Conservation (phyloP, 768 basidiomycete species). For the Boletus eberwhitei region DNA sequence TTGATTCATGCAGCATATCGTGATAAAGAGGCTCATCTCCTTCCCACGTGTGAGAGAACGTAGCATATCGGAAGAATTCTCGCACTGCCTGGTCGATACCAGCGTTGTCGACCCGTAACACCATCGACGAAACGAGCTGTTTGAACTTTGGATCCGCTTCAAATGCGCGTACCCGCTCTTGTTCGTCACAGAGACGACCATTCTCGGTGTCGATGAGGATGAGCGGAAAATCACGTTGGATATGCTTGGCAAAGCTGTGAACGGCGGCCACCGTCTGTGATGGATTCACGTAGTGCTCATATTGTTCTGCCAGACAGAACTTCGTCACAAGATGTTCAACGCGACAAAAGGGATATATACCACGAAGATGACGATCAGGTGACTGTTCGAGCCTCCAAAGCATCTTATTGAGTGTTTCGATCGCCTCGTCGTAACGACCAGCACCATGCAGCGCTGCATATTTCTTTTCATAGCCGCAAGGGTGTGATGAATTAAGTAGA, state of each 20-base stretch:
- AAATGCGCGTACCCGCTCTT: slow-evolving; percentile 3
- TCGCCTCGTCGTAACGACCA: slow-evolving; percentile 17
- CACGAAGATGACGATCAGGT: background rate
- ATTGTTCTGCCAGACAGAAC: background rate
- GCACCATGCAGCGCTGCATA: slow-evolving; percentile 13
- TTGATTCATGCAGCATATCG: slow-evolving; percentile 6
- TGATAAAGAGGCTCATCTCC: slow-evolving; percentile 16
- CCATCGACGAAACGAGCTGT: slow-evolving; percentile 16
- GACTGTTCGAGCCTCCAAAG: slow-evolving; percentile 1
- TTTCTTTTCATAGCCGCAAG: slow-evolving; percentile 8
- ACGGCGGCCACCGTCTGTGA: slow-evolving; percentile 5
- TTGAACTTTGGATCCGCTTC: slow-evolving; percentile 11
- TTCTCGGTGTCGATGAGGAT: slow-evolving; percentile 13
- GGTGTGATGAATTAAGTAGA: slow-evolving; percentile 7
- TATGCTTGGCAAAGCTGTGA: background rate
- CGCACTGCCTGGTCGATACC: slow-evolving; percentile 1
- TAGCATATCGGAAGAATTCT: slow-evolving; percentile 18
- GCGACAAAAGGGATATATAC: background rate
- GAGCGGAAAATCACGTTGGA: slow-evolving; percentile 8
- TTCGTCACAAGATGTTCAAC: background rate
- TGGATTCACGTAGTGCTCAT: slow-evolving; percentile 1
- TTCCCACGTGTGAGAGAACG: slow-evolving; percentile 25
- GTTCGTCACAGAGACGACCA: slow-evolving; percentile 15
- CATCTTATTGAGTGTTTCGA: slow-evolving; percentile 8
- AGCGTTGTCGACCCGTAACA: background rate